A percentile compares a stretch with the other conserved stretches of the same genome.
Conservation (phyloP, 2,329 filamentous ascomycete genomes). For the Pseudogymnoascus sp. region DNA sequence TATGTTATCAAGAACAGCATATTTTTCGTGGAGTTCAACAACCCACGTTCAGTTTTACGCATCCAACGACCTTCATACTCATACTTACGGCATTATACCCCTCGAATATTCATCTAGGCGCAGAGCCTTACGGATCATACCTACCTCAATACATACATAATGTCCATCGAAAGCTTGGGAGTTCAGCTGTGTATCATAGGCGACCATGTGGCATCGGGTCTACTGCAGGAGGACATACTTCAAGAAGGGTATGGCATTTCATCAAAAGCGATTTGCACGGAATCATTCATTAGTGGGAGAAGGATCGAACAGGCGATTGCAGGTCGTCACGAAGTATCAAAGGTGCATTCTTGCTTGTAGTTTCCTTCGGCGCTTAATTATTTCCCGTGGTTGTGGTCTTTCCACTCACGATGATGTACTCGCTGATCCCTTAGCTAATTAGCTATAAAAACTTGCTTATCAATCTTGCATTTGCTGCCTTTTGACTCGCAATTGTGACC, state of each 20-base stretch:
- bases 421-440: slow-evolving; percentile 6
- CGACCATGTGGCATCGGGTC: background rate
- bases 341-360: slow-evolving; percentile 3
- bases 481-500: background rate
- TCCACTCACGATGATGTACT: background rate
- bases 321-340: background rate
- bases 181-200: slow-evolving; percentile 6
- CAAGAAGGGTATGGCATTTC: background rate
- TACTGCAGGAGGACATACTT: background rate
- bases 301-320: background rate
- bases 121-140: slow-evolving; percentile 1
- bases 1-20: slow-evolving; percentile 1
- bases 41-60: slow-evolving; percentile 4
- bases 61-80: slow-evolving; percentile 7
- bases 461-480: background rate
- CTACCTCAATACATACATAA: slow-evolving; percentile 8
- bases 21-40: background rate
- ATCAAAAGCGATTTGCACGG: background rate
- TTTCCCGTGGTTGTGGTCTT: slow-evolving; percentile 3
- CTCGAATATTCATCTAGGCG: slow-evolving; percentile 5
- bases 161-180: slow-evolving; percentile 3
- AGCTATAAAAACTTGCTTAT: slow-evolving; percentile 1
- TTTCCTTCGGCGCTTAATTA: slow-evolving; percentile 1
- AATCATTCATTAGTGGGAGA: background rate
- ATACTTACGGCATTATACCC: slow-evolving; percentile 5